Percentiles rank a stretch among this genome's conserved stretches.
Evolutionary conservation across 768 basidiomycete species (phyloP).

Genomic region (Krasilnikovozyma curviuscula): DNA sequence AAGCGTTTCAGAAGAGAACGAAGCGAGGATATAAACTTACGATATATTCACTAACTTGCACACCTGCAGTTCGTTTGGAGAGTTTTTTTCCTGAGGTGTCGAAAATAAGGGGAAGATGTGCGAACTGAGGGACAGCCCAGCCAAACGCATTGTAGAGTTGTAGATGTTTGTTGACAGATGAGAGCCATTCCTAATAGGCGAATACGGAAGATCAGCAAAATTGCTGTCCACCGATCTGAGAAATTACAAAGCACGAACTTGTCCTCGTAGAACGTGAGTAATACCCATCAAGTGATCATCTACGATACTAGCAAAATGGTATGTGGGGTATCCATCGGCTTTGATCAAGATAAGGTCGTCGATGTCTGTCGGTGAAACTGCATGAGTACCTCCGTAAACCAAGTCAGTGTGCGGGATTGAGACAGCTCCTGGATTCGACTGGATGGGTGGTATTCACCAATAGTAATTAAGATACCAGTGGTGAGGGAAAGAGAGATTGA

Average conservation of each 20-base stretch:
- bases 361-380: slow-evolving; percentile 18
- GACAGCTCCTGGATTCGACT: not conserved
- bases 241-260: slow-evolving; percentile 30
- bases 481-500: not conserved
- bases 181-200: slow-evolving; percentile 71
- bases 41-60: slow-evolving; percentile 66
- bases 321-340: slow-evolving; percentile 81
- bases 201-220: not conserved
- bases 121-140: slow-evolving; percentile 57
- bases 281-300: slow-evolving; percentile 95
- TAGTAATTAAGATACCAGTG: not conserved
- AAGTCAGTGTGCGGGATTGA: slow-evolving; percentile 1
- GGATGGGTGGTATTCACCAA: not conserved
- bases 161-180: slow-evolving; percentile 76
- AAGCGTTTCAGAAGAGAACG: not conserved
- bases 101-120: slow-evolving; percentile 73
- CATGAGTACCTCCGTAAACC: slow-evolving; percentile 6
- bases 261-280: slow-evolving; percentile 83
- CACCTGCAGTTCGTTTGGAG: slow-evolving; percentile 83
- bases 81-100: slow-evolving; percentile 85
- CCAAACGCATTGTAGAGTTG: slow-evolving; percentile 66
- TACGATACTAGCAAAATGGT: slow-evolving; percentile 86
- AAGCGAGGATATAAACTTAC: slow-evolving; percentile 30
- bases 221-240: too few species aligned
- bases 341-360: slow-evolving; percentile 87